Percentiles rank a stretch among this genome's conserved stretches.
These are phyloP conservation scores for Inga oerstediana DNA, from an alignment of 306 rosid species.

Conservation along the genomic window DNA sequence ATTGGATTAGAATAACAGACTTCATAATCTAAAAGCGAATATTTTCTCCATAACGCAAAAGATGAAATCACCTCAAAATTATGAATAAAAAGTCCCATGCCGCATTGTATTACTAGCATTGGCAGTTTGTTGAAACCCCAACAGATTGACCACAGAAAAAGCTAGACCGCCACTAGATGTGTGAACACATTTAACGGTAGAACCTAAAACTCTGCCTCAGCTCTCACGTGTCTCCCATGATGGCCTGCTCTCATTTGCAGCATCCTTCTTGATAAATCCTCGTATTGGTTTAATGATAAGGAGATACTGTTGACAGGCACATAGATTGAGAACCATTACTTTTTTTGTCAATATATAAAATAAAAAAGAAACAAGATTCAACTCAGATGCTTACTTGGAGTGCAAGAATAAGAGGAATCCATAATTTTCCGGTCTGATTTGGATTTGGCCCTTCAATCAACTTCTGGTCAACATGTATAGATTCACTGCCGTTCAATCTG, in stretches of 20 bases:
- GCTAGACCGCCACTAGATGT: slow-evolving; percentile 6
- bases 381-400: slow-evolving; percentile 49
- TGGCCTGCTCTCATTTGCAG: slow-evolving; percentile 56
- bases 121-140: slow-evolving; percentile 24
- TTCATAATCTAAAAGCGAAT: slow-evolving; percentile 27
- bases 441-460: slow-evolving; percentile 82
- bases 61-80: slow-evolving; percentile 28
- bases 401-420: slow-evolving; percentile 58
- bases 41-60: slow-evolving; percentile 26
- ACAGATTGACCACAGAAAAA: slow-evolving; percentile 8
- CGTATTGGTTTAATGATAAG: slow-evolving; percentile 64
- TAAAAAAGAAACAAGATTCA: not conserved
- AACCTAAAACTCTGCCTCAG: slow-evolving; percentile 31
- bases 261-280: slow-evolving; percentile 57
- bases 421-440: slow-evolving; percentile 56
- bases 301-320: slow-evolving; percentile 50
- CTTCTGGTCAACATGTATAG: slow-evolving; percentile 58
- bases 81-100: slow-evolving; percentile 38
- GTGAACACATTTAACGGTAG: not conserved
- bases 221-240: slow-evolving; percentile 61
- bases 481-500: slow-evolving; percentile 51
- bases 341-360: not conserved
- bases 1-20: not conserved
- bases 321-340: not conserved
- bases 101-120: slow-evolving; percentile 36